These are phyloP conservation scores for Alternaria rosae DNA, from an alignment of 2,329 filamentous ascomycete genomes.

Conservation along the genomic window DNA sequence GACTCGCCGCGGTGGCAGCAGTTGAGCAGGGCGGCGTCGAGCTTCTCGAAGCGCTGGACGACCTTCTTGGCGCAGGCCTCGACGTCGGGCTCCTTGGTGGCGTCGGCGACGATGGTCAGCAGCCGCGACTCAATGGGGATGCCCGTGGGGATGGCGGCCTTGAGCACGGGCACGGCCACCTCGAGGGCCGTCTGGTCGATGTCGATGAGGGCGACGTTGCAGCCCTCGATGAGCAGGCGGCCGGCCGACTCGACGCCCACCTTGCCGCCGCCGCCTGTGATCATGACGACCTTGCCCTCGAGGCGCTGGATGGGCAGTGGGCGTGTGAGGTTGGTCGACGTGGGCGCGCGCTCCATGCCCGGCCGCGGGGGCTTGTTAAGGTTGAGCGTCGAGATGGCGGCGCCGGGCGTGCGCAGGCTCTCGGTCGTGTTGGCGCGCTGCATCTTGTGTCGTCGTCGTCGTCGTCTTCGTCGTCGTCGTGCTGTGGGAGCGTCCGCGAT, in stretches of 20 bases:
- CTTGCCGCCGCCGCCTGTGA: constrained; percentile 44
- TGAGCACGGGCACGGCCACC: constrained; percentile 32
- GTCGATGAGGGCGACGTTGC: constrained; percentile 49
- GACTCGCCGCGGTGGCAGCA: constrained; percentile 35
- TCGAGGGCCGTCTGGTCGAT: constrained; percentile 40
- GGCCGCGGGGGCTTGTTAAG: constrained; percentile 32
- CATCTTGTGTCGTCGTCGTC: constrained; percentile 14
- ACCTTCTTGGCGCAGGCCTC: constrained; percentile 32
- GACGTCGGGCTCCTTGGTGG: constrained; percentile 44
- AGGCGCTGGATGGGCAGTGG: constrained; percentile 43
- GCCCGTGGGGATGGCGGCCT: constrained; percentile 35
- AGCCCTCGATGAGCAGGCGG: constrained; percentile 48
- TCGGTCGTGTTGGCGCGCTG: constrained; percentile 11
- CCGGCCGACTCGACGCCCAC: constrained; percentile 47
- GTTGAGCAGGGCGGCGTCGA: constrained; percentile 41
- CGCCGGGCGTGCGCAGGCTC: constrained; percentile 17
- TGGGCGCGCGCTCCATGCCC: constrained; percentile 36
- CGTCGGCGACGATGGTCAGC: constrained; percentile 45
- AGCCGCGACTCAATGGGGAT: constrained; percentile 35
- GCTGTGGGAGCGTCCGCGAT: not conserved
- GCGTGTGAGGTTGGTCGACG: constrained; percentile 34
- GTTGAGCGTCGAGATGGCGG: constrained; percentile 34
- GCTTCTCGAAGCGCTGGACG: constrained; percentile 34
- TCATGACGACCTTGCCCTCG: constrained; percentile 41
- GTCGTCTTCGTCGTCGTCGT: not conserved